phyloP scores from a whole-genome alignment of 768 basidiomycete species.

The Wakefieldia striispora region DNA sequence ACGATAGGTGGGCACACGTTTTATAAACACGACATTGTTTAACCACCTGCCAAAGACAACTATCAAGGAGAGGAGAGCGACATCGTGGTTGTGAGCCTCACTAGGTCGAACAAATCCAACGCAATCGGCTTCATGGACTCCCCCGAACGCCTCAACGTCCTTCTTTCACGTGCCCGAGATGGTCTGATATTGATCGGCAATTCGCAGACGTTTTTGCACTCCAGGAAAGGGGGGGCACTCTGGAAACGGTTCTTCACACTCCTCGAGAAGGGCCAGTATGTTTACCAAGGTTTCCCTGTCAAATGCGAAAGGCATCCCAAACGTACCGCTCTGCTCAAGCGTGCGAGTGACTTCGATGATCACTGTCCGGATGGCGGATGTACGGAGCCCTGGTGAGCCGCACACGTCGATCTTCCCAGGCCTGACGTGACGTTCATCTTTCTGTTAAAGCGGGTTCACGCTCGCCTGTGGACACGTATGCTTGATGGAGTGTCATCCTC shows the following conservation, averaged over 20 bases:
- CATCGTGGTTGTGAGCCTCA: conserved; percentile 61
- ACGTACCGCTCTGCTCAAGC: conserved; percentile 36
- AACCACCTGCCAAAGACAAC: conserved; percentile 46
- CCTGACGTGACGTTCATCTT: too few relatives aligned
- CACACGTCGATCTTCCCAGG: not conserved
- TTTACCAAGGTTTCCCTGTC: conserved; percentile 61
- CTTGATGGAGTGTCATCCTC: conserved; percentile 58
- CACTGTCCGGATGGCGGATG: conserved; percentile 65
- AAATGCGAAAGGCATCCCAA: conserved; percentile 55
- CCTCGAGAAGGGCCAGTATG: conserved; percentile 40
- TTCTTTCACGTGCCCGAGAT: conserved; percentile 66
- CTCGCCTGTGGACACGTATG: conserved; percentile 43
- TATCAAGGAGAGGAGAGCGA: conserved; percentile 77
- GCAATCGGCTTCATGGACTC: conserved; percentile 74
- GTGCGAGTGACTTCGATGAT: conserved; percentile 47
- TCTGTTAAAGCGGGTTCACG: conserved; percentile 1
- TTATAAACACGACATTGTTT: not conserved
- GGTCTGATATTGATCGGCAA: conserved; percentile 68
- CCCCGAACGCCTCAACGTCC: conserved; percentile 67
- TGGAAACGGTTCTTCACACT: conserved; percentile 52
- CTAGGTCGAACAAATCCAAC: conserved; percentile 51
- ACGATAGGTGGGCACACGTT: conserved; percentile 53
- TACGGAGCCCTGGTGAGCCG: conserved; percentile 51
- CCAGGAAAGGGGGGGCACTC: conserved; percentile 48
- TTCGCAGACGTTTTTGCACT: conserved; percentile 50